These are phyloP conservation scores for Pseudogymnoascus sp. DNA, from an alignment of 2,329 filamentous ascomycete genomes.

Conservation along the genomic window DNA sequence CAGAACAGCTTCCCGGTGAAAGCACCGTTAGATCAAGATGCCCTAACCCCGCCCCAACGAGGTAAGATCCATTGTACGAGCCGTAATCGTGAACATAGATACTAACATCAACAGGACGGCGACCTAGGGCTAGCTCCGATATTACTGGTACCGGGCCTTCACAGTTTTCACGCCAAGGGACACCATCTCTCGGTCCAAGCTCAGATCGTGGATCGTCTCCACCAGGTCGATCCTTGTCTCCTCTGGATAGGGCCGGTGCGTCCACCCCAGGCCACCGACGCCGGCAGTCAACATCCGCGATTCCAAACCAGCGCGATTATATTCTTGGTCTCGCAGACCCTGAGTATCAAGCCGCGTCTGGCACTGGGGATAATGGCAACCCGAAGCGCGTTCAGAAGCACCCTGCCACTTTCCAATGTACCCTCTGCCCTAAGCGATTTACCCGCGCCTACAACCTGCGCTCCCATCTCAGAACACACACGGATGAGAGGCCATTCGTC, in stretches of 20 bases:
- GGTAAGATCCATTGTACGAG: conserved; percentile 36
- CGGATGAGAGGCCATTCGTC: conserved; percentile 93
- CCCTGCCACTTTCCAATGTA: conserved; percentile 93
- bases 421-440: conserved; percentile 86
- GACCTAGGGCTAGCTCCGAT: conserved; percentile 29
- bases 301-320: conserved; percentile 54
- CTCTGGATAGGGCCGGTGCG: conserved; percentile 46
- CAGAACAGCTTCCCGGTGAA: conserved; percentile 58
- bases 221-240: conserved; percentile 48
- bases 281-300: conserved; percentile 55
- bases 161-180: conserved; percentile 39
- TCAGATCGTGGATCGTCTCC: conserved; percentile 38
- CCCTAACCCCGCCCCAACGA: conserved; percentile 72
- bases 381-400: conserved; percentile 91
- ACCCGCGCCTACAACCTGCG: conserved; percentile 94
- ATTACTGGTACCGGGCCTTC: conserved; percentile 23
- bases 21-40: conserved; percentile 61
- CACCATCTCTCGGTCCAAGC: conserved; percentile 47
- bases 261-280: conserved; percentile 36
- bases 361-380: conserved; percentile 45
- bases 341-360: conserved; percentile 61
- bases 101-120: conserved; percentile 24
- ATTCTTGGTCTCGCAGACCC: conserved; percentile 90
- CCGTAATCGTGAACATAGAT: neutral
- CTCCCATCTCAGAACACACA: conserved; percentile 91